phyloP scores from a whole-genome alignment of 176 grass and related monocot genomes.

The Musa itinerans region DNA sequence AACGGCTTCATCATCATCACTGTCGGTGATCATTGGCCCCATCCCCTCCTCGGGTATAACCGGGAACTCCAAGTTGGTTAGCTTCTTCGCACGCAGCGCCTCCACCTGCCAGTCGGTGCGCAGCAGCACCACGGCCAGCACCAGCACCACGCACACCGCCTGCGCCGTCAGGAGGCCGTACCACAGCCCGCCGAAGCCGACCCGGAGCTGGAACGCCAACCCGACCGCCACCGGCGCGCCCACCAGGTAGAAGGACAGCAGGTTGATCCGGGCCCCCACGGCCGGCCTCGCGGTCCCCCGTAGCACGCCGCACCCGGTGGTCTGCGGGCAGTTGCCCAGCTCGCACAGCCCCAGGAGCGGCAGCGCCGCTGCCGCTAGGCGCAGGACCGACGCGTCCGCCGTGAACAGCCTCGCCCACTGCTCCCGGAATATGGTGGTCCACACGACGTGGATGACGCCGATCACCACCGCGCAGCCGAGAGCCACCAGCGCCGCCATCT shows the following conservation, averaged over 20 bases:
- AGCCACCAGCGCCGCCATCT: conserved; percentile 71
- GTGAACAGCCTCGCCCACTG: conserved; percentile 72
- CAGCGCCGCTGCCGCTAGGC: conserved; percentile 59
- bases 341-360: conserved; percentile 80
- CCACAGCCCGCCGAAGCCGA: conserved; percentile 73
- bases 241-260: conserved; percentile 88
- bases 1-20: no score
- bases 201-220: conserved; percentile 42
- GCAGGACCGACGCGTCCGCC: conserved; percentile 33
- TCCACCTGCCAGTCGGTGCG: conserved; percentile 82
- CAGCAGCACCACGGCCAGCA: conserved; percentile 52
- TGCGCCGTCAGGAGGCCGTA: conserved; percentile 83
- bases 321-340: conserved; percentile 97
- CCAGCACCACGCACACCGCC: conserved; percentile 50
- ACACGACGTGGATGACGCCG: conserved; percentile 46
- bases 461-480: conserved; percentile 49
- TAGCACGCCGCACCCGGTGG: conserved; percentile 82
- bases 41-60: conserved; percentile 20
- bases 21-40: conserved; percentile 14
- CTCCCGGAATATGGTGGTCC: conserved; percentile 48
- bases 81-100: conserved; percentile 64
- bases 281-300: conserved; percentile 69
- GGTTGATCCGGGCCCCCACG: conserved; percentile 79
- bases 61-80: conserved; percentile 39
- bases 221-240: conserved; percentile 70